Evolutionary conservation across 805 yeast species (phyloP).

Genomic region (Candida odintsovae): DNA sequence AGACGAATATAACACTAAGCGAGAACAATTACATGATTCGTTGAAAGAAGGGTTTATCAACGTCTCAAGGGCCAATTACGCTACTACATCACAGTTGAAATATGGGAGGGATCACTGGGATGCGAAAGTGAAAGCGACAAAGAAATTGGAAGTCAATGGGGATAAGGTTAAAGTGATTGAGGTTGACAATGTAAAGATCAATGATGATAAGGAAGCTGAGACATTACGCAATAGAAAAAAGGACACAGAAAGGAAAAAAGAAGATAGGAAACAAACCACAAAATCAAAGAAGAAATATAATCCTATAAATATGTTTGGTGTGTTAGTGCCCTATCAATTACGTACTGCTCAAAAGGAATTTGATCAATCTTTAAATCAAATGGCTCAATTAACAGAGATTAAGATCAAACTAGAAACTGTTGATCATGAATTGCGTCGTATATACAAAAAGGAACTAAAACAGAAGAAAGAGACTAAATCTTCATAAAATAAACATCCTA

Average conservation of each 20-base stretch:
- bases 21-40: constrained; percentile 1
- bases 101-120: constrained; percentile 41
- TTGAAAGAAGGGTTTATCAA: constrained; percentile 31
- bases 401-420: not conserved
- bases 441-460: not conserved
- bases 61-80: constrained; percentile 42
- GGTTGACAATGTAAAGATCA: not conserved
- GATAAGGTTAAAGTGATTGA: not conserved
- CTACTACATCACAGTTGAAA: constrained; percentile 19
- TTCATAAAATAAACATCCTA: not conserved
- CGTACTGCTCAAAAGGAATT: constrained; percentile 35
- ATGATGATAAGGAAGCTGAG: not conserved
- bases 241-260: not conserved
- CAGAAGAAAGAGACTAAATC: not conserved
- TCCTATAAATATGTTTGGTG: constrained; percentile 43
- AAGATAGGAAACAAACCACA: constrained; percentile 1
- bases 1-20: constrained; percentile 9
- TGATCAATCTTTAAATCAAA: constrained; percentile 22
- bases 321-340: constrained; percentile 38
- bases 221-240: constrained; percentile 8
- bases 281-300: constrained; percentile 17
- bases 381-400: constrained; percentile 3
- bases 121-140: constrained; percentile 24
- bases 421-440: not conserved
- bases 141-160: constrained; percentile 3